Base-by-base conservation (phyloP, 2,329 filamentous ascomycete species). In the Paecilomyces dactylethromorphus region DNA sequence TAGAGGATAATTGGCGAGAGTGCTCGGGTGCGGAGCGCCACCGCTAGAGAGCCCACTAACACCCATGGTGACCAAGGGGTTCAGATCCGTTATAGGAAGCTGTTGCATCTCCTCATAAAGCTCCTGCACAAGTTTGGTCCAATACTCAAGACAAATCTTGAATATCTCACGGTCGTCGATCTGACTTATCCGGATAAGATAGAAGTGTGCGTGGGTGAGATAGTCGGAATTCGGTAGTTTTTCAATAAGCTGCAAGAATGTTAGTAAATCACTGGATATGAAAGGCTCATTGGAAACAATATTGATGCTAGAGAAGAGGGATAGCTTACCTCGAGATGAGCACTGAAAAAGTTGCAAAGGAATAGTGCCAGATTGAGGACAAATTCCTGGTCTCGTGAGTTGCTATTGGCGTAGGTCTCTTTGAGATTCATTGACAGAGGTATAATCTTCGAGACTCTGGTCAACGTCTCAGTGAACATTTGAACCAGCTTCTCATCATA, bases 91-190 rank as follows among this genome's bases (percentile, higher is more conserved):
- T 66, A 97, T 90, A 7, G 94, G 95, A 2, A 97, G 86, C 63
- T 92, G 86, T 76, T 99, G 94, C 92, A 97, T 97, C 80, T 99
- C 94, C 73, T 99, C 94, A 73, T 97, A 99, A 22, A 99, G 84
- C 76, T 97, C 94, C 70, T 96, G 93, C 6, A 99, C 95, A 55
- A 97, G 84, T 78, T 97, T 97, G 39, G 95, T 94, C 94, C 94
- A 99, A 79, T 99, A 99, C 74, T 99, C 95, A 62, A 99, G 81
- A 73, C 91, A 96, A 70, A 99, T 99, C 83, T 99, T 99, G 85
- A 99, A 99, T 64, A 99, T 96, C 75, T 99, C 94, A 57, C 94
- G 88, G 71, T 99, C 95, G 66, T 99, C 94, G 65, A 99, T 99
- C 78, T 99, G 92, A 54, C 92, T 97, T 75, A 99, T 97, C 63